phyloP scores from a whole-genome alignment of 306 rosid species.

The Pyrus communis region DNA sequence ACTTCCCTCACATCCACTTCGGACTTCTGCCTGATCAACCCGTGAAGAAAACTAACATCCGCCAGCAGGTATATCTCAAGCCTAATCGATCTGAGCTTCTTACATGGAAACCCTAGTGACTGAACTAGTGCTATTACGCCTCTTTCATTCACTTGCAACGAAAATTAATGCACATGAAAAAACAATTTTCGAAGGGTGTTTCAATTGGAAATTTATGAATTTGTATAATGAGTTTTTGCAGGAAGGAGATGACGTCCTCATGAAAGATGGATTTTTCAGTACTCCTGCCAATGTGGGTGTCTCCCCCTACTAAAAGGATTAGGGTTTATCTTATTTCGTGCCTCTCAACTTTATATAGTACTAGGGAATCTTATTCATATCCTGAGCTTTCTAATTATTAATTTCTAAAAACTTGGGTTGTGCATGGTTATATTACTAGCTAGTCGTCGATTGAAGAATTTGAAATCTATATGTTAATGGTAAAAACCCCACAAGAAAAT shows the following conservation, averaged over 20 bases:
- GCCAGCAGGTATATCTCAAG: slow-evolving; percentile 52
- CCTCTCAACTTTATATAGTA: slow-evolving; percentile 2
- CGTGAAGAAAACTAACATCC: slow-evolving; percentile 68
- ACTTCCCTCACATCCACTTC: slow-evolving; percentile 93
- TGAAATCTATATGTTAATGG: background rate
- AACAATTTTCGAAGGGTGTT: background rate
- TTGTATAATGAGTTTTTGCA: slow-evolving; percentile 21
- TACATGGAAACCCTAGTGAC: background rate
- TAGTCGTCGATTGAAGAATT: background rate
- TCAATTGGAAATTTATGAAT: background rate
- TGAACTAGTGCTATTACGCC: background rate
- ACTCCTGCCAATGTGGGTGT: slow-evolving; percentile 52
- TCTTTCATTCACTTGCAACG: background rate
- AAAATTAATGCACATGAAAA: background rate
- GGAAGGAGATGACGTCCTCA: slow-evolving; percentile 73
- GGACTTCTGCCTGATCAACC: slow-evolving; percentile 92
- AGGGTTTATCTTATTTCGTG: background rate
- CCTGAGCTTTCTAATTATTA: background rate
- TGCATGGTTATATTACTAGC: background rate
- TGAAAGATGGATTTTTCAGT: slow-evolving; percentile 60
- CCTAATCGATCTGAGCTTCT: slow-evolving; percentile 16
- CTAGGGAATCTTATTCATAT: background rate
- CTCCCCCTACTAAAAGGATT: slow-evolving; percentile 53
- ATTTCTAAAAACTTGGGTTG: background rate
- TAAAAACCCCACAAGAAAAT: background rate